Evolutionary conservation across 1,284 basidiomycete genomes (phyloP), one percentile per base, ranked within the genome.

Genomic region (Dichomitus squalens): DNA sequence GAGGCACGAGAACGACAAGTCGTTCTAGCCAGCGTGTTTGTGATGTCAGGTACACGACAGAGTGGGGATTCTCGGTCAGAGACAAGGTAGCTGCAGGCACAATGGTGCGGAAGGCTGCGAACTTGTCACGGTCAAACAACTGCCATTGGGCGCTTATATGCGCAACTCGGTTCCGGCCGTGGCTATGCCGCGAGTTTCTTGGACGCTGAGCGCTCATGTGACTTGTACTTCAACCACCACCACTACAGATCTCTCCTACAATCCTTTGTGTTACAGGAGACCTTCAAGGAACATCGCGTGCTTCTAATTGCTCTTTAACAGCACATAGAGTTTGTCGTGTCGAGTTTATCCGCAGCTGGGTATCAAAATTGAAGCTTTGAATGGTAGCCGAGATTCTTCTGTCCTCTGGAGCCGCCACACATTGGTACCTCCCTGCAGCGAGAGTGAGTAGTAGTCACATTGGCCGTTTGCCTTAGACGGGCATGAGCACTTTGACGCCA

Each of bases 401-500:
- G 12, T 36, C 9, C 11, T 16, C 11, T 23, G 16, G 29, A 38
- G 27, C 38, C 18, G 11, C 29, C 11, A 11, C 29, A 31, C n/a
- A n/a, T n/a, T n/a, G n/a, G n/a, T n/a, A 44, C 40, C 21, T 41
- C 40, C 21, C 25, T 41, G 21, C 40, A n/a, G n/a, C n/a, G n/a
- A 29, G 41, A 23, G 25, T 25, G 12, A 16, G 12, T 27, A 44
- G 14, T n/a, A 16, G n/a, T 23, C 41, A n/a, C 16, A n/a, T 8
- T n/a, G 14, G 23, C 41, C 21, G 44, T 29, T 31, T 21, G 9
- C 29, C 31, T 7, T 29, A 47, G 18, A 47, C 14, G 43, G n/a
- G 12, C 33, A 64, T 64, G 64, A 61, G 56, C 27, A 59, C 61
- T 2, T 38, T 60, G 51, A 68, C 66, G 20, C 55, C 46, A 38